phyloP scores from a whole-genome alignment of 768 basidiomycete species.

The Termitomyces heimii region DNA sequence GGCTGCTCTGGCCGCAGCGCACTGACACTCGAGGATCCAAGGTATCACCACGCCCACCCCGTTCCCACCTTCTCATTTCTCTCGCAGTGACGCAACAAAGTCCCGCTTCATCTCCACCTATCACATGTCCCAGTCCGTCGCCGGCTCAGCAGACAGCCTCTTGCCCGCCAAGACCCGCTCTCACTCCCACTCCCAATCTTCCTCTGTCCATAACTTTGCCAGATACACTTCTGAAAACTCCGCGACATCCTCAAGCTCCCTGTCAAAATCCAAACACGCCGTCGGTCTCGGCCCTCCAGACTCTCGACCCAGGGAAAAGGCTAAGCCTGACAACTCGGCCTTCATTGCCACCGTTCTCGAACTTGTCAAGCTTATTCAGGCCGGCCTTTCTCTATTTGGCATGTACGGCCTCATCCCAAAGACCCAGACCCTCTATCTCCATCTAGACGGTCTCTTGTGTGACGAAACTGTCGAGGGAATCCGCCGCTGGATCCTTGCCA shows the following conservation, averaged over 20 bases:
- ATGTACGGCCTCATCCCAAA: conserved; percentile 30
- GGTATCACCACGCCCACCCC: conserved; percentile 27
- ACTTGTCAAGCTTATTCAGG: conserved; percentile 70
- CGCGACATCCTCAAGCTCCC: conserved; percentile 9
- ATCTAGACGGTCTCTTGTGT: conserved; percentile 67
- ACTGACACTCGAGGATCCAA: conserved; percentile 72
- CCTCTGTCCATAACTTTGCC: conserved; percentile 14
- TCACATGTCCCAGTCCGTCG: conserved; percentile 41
- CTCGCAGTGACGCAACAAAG: conserved; percentile 65
- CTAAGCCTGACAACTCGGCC: conserved; percentile 26
- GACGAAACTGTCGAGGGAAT: conserved; percentile 73
- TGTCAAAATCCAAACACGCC: conserved; percentile 12
- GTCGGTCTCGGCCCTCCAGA: conserved; percentile 12
- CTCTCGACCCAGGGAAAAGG: neutral
- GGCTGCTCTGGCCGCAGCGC: conserved; percentile 75
- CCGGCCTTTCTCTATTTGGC: conserved; percentile 66
- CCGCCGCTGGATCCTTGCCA: conserved; percentile 56
- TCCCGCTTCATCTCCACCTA: conserved; percentile 75
- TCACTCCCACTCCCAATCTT: conserved; percentile 14
- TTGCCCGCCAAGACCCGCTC: conserved; percentile 10
- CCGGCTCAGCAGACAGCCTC: conserved; percentile 17
- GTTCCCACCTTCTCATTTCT: neutral
- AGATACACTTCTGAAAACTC: conserved; percentile 12
- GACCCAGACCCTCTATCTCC: neutral
- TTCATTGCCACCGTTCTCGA: conserved; percentile 70